Conservation (phyloP, 2,329 filamentous ascomycete species). For the Neurospora sp. region DNA sequence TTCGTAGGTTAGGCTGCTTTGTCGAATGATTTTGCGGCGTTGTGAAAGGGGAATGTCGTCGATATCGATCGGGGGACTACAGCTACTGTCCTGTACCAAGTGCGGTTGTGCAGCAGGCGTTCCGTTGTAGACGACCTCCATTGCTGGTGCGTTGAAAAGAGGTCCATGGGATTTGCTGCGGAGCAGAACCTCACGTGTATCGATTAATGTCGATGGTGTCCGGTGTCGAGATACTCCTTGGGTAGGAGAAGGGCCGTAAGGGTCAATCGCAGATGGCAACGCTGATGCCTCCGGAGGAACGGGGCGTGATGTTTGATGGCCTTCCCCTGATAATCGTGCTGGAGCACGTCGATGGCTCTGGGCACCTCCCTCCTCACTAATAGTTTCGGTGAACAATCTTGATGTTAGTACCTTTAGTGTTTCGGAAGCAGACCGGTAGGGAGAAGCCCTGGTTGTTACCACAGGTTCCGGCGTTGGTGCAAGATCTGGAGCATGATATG, state of each 20-base stretch:
- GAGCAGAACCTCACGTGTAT: slow-evolving; percentile 43
- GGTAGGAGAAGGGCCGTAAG: slow-evolving; percentile 9
- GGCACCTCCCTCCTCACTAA: slow-evolving; percentile 31
- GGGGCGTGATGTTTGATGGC: not conserved
- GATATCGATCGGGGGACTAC: slow-evolving; percentile 28
- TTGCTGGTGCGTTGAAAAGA: slow-evolving; percentile 16
- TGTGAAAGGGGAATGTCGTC: slow-evolving; percentile 66
- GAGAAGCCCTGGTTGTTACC: slow-evolving; percentile 1
- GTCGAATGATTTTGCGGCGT: slow-evolving; percentile 51
- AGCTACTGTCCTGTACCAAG: not conserved
- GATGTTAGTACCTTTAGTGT: slow-evolving; percentile 18
- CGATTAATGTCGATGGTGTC: slow-evolving; percentile 36
- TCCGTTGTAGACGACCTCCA: slow-evolving; percentile 4
- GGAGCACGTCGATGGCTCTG: not conserved
- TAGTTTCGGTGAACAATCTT: slow-evolving; percentile 26
- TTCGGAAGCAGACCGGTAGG: slow-evolving; percentile 17
- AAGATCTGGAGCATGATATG: not conserved
- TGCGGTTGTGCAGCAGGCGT: not conserved
- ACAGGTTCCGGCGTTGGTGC: slow-evolving; percentile 5
- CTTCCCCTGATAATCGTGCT: not conserved
- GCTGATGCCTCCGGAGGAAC: not conserved
- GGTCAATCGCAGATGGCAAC: not conserved
- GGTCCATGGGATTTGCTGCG: slow-evolving; percentile 38
- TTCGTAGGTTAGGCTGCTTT: slow-evolving; percentile 30
- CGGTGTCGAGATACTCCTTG: slow-evolving; percentile 13